Evolutionary conservation across 805 yeast genomes (phyloP), one percentile per base, ranked within the genome.

Genomic region (Crinitomyces ghanaensis): DNA sequence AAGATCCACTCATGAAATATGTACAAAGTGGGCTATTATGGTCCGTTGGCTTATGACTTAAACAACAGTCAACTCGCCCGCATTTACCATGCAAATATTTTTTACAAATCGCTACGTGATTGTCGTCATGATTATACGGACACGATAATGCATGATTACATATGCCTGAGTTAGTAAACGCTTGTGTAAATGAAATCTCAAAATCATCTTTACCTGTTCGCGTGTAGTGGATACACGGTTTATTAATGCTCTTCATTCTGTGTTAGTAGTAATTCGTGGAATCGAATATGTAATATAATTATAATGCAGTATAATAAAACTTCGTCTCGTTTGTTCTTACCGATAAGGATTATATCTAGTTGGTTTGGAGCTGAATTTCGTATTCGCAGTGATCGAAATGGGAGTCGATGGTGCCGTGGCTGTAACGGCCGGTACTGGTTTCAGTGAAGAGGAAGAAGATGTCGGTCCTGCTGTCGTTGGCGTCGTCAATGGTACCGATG

Each of bases 1-100:
- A 74, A 9, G 51, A 38, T 1, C 69, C 71, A 4, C 46, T 46
- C 29, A 68, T 65, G 43, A 56, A 70, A 46, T 65, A 76, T 28
- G 48, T 56, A 44, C 93, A 81, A 14, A 68, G 49, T 6, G 75
- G 70, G 7, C 81, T 63, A 48, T 79, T 82, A 52, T 59, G 70
- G 41, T 75, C 74, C 18, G 62, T 63, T 5, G 74, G 66, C 2
- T 50, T 53, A 51, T 81, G 93, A 23, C 74, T 68, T 16, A 73
- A 51, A 4, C 56, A 52, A 48, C 93, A 81, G 13, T 62, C 52
- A 14, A 54, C 50, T 19, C 59, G 59, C 16, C 42, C 37, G 48
- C 91, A 80, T 20, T 53, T 52, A 3, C 67, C 70, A 24, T 56
- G 54, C 28, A 74, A 54, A 34, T 51, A 65, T 7, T 60, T 56